Conservation (phyloP, 768 basidiomycete species). For the Peribolospora kevripleyi region DNA sequence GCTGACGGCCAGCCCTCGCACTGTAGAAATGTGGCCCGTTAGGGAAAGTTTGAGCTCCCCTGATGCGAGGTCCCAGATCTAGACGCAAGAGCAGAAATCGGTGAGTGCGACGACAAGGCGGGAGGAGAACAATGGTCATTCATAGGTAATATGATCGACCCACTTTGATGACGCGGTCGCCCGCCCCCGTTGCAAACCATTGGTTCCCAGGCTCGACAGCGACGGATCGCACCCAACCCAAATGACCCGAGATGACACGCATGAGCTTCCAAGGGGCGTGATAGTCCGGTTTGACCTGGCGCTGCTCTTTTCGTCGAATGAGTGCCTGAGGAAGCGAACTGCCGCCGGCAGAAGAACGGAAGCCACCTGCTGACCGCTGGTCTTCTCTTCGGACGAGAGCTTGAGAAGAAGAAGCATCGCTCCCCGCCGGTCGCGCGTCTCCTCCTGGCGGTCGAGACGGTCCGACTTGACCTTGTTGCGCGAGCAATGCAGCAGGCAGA, state of each 20-base stretch:
- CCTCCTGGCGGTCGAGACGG: conserved; percentile 37
- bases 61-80: conserved; percentile 87
- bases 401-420: conserved; percentile 10
- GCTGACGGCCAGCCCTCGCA: conserved; percentile 79
- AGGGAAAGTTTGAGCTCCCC: conserved; percentile 93
- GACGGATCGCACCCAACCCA: conserved; percentile 90
- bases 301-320: conserved; percentile 71
- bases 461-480: conserved; percentile 58
- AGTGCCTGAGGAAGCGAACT: conserved; percentile 55
- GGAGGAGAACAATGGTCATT: not conserved
- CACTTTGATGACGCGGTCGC: conserved; percentile 79
- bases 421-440: conserved; percentile 9
- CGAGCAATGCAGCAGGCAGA: conserved; percentile 51
- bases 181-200: conserved; percentile 97
- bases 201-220: conserved; percentile 95
- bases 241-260: conserved; percentile 87
- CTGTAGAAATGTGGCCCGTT: conserved; percentile 93
- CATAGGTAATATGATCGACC: not conserved
- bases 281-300: conserved; percentile 82
- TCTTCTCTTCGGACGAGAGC: conserved; percentile 1
- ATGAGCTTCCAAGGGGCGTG: conserved; percentile 90
- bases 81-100: not conserved
- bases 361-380: not conserved
- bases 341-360: not conserved
- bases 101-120: not conserved